Evolutionary conservation across 192 early-diverging fungal genomes (phyloP).

Genomic region (Entophlyctis luteolus): DNA sequence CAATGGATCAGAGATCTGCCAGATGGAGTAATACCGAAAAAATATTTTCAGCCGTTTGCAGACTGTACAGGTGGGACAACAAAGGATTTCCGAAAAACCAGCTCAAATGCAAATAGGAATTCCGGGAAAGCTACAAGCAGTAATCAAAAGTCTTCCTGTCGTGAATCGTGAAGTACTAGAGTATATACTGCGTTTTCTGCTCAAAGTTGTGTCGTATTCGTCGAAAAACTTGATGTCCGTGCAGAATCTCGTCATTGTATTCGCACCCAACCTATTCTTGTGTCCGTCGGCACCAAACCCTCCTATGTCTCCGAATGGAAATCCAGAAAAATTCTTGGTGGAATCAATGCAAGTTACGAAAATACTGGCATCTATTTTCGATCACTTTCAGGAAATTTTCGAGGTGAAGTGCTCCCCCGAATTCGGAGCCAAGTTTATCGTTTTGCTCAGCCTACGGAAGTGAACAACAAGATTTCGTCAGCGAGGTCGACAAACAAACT

Average conservation of each 20-base stretch:
- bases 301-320: not conserved
- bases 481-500: too few relatives aligned
- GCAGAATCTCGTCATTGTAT: slow-evolving; percentile 85
- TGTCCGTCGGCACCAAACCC: slow-evolving; percentile 54
- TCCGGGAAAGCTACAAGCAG: slow-evolving; percentile 10
- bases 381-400: slow-evolving; percentile 30
- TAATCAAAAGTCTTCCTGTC: slow-evolving; percentile 21
- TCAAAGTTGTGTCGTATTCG: slow-evolving; percentile 14
- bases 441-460: too few relatives aligned
- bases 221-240: slow-evolving; percentile 69
- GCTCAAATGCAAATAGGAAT: not conserved
- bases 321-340: slow-evolving; percentile 31
- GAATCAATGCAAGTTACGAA: slow-evolving; percentile 31
- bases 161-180: slow-evolving; percentile 25
- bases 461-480: too few relatives aligned
- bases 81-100: not conserved
- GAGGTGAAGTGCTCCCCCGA: not conserved
- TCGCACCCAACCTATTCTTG: slow-evolving; percentile 82
- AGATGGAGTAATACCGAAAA: slow-evolving; percentile 38
- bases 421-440: not conserved
- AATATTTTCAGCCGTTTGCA: slow-evolving; percentile 23
- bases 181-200: slow-evolving; percentile 30
- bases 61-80: slow-evolving; percentile 22
- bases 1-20: slow-evolving; percentile 45
- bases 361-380: slow-evolving; percentile 30